phyloP scores from a whole-genome alignment of 169 alveolate genomes.

The Eimeria tenella region DNA sequence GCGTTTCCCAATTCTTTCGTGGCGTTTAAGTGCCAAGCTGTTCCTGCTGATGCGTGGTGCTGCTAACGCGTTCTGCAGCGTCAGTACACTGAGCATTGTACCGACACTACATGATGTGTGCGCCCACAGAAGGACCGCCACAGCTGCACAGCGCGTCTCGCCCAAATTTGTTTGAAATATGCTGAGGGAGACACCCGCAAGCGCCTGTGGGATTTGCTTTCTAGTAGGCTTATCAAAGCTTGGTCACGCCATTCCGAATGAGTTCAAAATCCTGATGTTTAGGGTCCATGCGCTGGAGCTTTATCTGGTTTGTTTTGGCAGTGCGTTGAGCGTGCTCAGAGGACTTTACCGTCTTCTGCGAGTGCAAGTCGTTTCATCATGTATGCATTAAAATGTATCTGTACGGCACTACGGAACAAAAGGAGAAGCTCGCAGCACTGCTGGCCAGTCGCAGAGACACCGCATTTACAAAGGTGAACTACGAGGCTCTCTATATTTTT shows the following conservation, averaged over 20 bases:
- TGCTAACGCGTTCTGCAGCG: not conserved
- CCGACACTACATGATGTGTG: not conserved
- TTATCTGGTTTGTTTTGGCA: not conserved
- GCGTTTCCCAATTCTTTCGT: too few species aligned
- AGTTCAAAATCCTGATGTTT: too few species aligned
- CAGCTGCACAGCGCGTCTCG: constrained; percentile 52
- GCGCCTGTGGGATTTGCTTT: constrained; percentile 42
- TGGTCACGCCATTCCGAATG: too few species aligned
- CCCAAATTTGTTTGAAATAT: constrained; percentile 36
- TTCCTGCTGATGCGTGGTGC: not conserved
- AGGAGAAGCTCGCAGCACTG: not conserved
- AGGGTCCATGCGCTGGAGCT: too few species aligned
- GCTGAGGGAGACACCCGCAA: constrained; percentile 17
- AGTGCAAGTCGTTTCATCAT: constrained; percentile 24
- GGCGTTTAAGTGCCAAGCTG: too few species aligned
- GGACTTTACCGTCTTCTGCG: constrained; percentile 44
- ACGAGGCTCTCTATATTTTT: not conserved
- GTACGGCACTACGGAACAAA: constrained; percentile 34
- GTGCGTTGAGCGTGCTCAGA: not conserved
- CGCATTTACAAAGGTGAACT: not conserved
- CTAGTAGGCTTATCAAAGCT: not conserved
- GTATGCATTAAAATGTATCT: constrained; percentile 52
- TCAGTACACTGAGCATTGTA: not conserved
- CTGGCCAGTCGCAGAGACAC: constrained; percentile 28
- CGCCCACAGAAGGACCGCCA: constrained; percentile 63